Base-by-base conservation (phyloP, 495 filamentous ascomycete species). In the Hypoxylon subgilvum region DNA sequence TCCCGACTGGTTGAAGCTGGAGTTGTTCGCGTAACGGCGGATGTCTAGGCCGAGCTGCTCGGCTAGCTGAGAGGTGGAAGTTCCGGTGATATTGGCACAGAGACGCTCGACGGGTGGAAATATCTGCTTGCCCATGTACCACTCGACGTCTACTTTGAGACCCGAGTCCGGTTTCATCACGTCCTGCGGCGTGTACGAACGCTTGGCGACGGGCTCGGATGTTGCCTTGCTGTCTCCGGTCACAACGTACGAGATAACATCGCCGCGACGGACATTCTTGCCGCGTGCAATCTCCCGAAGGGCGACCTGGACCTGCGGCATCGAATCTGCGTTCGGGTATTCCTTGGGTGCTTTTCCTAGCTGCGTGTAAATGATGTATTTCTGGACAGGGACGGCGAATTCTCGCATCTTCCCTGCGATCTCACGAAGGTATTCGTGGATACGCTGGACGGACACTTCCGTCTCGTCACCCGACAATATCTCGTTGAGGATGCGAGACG, bases 221-320 rank as follows among this genome's bases (percentile, higher is more conserved):
- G 84, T 84, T 28, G 83, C 82, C 50, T 86, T 82, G 67, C 86
- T 85, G 55, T 87, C 86, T 61, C 84, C 89, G 12, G 92, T 96
- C 56, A 98, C 90, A 69, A 98, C 84, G 73, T 97, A 98, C 36
- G 89, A 86, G 64, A 98, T 94, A 63, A 98, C 94, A 61, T 97
- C 92, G 68, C 96, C 96, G 31, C 88, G 89, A 63, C 93, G 88
- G 57, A 97, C 80, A 18, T 76, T 85, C 72, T 93, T 96, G 49
- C 94, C 95, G 47, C 88, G 84, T 32, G 91, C 88, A 42, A 96
- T 84, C 48, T 94, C 90, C 17, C 89, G 84, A 10, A 97, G 81
- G 1, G 94, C 94, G 21, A 98, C 94, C 67, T 97, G 94, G 25
- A 95, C 92, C 50, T 95, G 92, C n/a, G 94, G 94, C 94, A 98